Evolutionary conservation across 495 filamentous ascomycete genomes (phyloP).

Genomic region (Aspergillus sclerotiicarbonarius): DNA sequence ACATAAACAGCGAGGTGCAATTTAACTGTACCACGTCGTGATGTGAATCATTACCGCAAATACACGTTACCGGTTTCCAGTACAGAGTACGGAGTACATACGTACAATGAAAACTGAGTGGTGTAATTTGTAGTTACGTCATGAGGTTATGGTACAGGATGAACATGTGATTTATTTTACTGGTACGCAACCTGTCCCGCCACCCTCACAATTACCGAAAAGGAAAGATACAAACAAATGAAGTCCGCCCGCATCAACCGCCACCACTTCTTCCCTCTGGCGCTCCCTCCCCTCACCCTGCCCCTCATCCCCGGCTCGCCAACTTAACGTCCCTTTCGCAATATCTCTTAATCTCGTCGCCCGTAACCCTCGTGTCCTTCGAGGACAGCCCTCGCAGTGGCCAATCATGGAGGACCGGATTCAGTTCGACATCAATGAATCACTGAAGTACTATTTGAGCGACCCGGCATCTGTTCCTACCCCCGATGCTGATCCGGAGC

Average conservation of each 20-base stretch:
- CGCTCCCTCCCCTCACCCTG: conserved; percentile 14
- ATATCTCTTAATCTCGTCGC: conserved; percentile 12
- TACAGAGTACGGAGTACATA: neutral
- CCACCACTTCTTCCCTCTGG: conserved; percentile 7
- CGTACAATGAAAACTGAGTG: too few species aligned
- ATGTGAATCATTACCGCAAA: too few species aligned
- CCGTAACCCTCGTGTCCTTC: conserved; percentile 6
- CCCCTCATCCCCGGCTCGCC: conserved; percentile 5
- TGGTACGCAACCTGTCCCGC: neutral
- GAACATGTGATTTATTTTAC: neutral
- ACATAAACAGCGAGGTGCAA: too few species aligned
- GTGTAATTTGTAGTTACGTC: neutral
- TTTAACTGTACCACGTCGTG: too few species aligned
- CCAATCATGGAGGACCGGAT: conserved; percentile 69
- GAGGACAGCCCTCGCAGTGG: conserved; percentile 21
- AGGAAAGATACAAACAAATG: conserved; percentile 33
- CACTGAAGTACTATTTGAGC: conserved; percentile 92
- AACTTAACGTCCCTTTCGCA: neutral
- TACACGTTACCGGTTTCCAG: too few species aligned
- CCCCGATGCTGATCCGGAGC: conserved; percentile 78
- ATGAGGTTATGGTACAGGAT: neutral
- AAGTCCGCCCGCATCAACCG: conserved; percentile 1
- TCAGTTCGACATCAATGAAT: conserved; percentile 91
- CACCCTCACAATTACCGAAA: conserved; percentile 15
- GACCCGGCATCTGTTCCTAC: conserved; percentile 81